A percentile compares a stretch with the other conserved stretches of the same genome.
phyloP scores from a whole-genome alignment of 176 grass and related monocot genomes.

The Ensete glaucum region DNA sequence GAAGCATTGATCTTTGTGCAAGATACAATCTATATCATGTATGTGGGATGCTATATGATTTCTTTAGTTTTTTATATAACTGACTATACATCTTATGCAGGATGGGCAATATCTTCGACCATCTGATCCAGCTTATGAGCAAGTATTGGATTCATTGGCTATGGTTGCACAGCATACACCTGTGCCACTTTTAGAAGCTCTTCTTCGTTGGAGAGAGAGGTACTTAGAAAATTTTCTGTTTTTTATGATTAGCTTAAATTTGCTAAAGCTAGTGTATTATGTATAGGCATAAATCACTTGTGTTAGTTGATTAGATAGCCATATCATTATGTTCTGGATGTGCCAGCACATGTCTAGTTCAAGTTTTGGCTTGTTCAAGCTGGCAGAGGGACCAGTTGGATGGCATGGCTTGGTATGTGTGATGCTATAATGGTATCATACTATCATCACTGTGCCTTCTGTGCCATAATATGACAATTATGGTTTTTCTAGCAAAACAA shows the following conservation, averaged over 20 bases:
- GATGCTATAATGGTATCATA: no score
- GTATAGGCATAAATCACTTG: not conserved
- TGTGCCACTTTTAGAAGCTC: slow-evolving; percentile 91
- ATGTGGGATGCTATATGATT: not conserved
- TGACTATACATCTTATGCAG: slow-evolving; percentile 28
- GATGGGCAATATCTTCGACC: slow-evolving; percentile 88
- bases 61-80: not conserved
- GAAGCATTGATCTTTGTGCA: no score
- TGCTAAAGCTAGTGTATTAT: not conserved
- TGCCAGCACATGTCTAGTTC: no score
- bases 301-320: no score
- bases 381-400: no score
- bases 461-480: no score
- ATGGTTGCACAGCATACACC: slow-evolving; percentile 97
- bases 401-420: no score
- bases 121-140: slow-evolving; percentile 91
- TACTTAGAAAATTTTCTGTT: slow-evolving; percentile 21
- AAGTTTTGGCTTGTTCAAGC: no score
- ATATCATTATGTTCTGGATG: no score
- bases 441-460: no score
- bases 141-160: slow-evolving; percentile 94
- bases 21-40: not conserved
- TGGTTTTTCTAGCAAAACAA: no score
- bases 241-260: not conserved
- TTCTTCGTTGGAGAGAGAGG: slow-evolving; percentile 99